phyloP scores from a whole-genome alignment of 192 early-diverging fungal species.

The Haplosporangium gracile region DNA sequence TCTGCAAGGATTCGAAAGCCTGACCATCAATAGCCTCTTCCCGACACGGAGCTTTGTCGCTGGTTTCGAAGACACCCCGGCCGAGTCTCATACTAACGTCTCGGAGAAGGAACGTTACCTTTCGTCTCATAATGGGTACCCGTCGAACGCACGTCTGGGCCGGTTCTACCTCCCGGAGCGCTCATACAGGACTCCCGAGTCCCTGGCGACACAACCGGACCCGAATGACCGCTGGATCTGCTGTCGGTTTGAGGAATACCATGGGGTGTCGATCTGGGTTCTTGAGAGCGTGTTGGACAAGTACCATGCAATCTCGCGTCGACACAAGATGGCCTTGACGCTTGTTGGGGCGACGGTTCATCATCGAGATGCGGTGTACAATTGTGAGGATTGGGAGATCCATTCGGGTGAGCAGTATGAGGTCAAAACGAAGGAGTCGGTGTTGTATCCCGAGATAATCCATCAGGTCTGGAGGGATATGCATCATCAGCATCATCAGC shows the following conservation, averaged over 20 bases:
- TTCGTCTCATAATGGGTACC: slow-evolving; percentile 18
- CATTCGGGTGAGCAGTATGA: slow-evolving; percentile 9
- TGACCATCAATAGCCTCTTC: slow-evolving; percentile 24
- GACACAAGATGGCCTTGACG: slow-evolving; percentile 37
- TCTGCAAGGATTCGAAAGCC: slow-evolving; percentile 12
- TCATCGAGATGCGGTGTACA: background rate
- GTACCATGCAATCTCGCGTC: slow-evolving; percentile 29
- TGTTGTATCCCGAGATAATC: slow-evolving; percentile 32
- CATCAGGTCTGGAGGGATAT: slow-evolving; percentile 45
- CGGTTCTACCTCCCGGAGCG: slow-evolving; percentile 43
- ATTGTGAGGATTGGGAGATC: slow-evolving; percentile 23
- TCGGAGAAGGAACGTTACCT: background rate
- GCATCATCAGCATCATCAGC: slow-evolving; percentile 22
- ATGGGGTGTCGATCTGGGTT: slow-evolving; percentile 34
- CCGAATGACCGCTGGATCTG: slow-evolving; percentile 21
- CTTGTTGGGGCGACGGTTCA: slow-evolving; percentile 5
- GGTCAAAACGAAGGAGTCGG: slow-evolving; percentile 20
- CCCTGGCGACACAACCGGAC: background rate
- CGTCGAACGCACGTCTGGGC: slow-evolving; percentile 23
- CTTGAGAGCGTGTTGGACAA: slow-evolving; percentile 28
- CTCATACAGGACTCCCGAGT: slow-evolving; percentile 23
- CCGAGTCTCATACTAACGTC: background rate
- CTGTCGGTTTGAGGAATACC: slow-evolving; percentile 40
- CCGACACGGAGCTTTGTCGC: slow-evolving; percentile 38
- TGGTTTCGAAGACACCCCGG: slow-evolving; percentile 23